phyloP scores from a whole-genome alignment of 148 eudicot genomes.

The Agrostemma githago region DNA sequence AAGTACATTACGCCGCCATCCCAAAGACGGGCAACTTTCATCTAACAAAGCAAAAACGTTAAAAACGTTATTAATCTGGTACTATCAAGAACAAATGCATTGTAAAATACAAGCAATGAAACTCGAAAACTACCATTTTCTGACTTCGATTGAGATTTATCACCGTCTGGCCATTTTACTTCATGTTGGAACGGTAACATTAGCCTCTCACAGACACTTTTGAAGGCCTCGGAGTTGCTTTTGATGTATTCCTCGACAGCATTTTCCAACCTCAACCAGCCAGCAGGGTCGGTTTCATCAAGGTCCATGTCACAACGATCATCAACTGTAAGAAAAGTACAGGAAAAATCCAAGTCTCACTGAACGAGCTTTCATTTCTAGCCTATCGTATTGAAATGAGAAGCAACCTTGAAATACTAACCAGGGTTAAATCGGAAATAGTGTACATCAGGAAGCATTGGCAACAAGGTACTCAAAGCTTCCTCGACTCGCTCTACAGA shows the following conservation, averaged over 20 bases:
- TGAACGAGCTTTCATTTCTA: neutral
- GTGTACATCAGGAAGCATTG: constrained; percentile 90
- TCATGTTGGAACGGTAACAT: constrained; percentile 57
- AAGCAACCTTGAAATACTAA: constrained; percentile 24
- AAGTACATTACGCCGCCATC: constrained; percentile 91
- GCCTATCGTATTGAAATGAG: neutral
- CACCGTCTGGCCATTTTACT: constrained; percentile 48
- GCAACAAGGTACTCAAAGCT: constrained; percentile 82
- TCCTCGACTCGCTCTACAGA: constrained; percentile 95
- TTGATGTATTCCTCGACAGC: constrained; percentile 78
- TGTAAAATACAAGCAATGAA: no score
- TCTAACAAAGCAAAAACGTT: constrained; percentile 27
- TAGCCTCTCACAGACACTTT: constrained; percentile 65
- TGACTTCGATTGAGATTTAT: constrained; percentile 49
- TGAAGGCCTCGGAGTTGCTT: constrained; percentile 64
- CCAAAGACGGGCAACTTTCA: constrained; percentile 62
- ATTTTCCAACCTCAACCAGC: constrained; percentile 80
- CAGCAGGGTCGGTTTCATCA: constrained; percentile 94
- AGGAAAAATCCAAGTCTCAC: neutral
- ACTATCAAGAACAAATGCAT: no score
- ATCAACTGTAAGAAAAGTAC: constrained; percentile 55
- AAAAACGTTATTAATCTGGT: no score
- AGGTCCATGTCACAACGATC: constrained; percentile 99
- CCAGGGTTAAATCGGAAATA: constrained; percentile 98
- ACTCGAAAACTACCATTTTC: constrained; percentile 35